Evolutionary conservation across 176 grass and related monocot genomes (phyloP).

Genomic region (Hsuehochloa calcarea): DNA sequence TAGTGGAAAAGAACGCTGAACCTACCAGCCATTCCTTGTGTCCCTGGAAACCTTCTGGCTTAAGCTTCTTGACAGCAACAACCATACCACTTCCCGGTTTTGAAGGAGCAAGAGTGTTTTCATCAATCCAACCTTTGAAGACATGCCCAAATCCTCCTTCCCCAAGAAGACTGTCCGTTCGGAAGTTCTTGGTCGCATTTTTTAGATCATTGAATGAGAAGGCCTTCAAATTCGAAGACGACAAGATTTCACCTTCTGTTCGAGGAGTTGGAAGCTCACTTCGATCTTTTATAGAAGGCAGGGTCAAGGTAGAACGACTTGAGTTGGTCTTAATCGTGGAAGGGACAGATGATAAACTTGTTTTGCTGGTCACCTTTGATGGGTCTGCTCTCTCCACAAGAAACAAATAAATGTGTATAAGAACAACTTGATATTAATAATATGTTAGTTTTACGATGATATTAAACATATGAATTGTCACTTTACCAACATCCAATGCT

Average conservation of each 20-base stretch:
- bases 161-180: conserved; percentile 71
- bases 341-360: conserved; percentile 55
- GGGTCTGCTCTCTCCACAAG: conserved; percentile 43
- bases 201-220: conserved; percentile 73
- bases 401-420: conserved; percentile 33
- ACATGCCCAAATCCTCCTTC: conserved; percentile 95
- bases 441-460: neutral
- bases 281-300: conserved; percentile 57
- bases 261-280: conserved; percentile 49
- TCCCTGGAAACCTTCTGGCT: conserved; percentile 90
- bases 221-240: conserved; percentile 75
- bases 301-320: conserved; percentile 57
- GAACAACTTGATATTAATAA: conserved; percentile 10
- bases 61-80: conserved; percentile 93
- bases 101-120: conserved; percentile 61
- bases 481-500: neutral
- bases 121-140: conserved; percentile 94
- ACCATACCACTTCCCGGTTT: conserved; percentile 72
- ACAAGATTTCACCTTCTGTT: conserved; percentile 83
- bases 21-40: conserved; percentile 98
- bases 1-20: conserved; percentile 17
- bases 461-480: neutral
- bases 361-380: conserved; percentile 74
- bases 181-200: conserved; percentile 86
- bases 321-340: conserved; percentile 53